Conservation (phyloP, 768 basidiomycete species). For the Kwoniella dejecticola region DNA sequence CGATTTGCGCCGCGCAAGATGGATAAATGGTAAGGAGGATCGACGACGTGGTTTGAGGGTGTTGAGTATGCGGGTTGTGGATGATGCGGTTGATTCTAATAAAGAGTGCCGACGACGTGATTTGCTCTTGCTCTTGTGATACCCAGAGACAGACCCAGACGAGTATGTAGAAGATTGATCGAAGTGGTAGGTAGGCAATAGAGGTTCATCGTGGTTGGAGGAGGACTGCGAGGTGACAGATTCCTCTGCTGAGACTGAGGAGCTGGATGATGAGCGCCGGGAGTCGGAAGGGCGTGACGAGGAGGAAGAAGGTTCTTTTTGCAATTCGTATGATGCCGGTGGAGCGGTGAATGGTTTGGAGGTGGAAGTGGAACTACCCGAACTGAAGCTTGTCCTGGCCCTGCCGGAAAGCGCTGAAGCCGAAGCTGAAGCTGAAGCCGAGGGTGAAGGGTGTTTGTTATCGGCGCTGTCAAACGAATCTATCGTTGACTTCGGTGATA, state of each 20-base stretch:
- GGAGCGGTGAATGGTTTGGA: not conserved
- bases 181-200: not conserved
- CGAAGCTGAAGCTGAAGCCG: too few relatives aligned
- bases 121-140: too few relatives aligned
- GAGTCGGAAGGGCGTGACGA: not conserved
- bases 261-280: not conserved
- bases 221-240: not conserved
- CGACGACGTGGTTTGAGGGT: conserved; percentile 8
- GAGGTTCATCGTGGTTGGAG: not conserved
- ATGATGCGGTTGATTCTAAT: too few relatives aligned
- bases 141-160: too few relatives aligned
- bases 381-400: too few relatives aligned
- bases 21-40: conserved; percentile 12
- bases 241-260: not conserved
- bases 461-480: too few relatives aligned
- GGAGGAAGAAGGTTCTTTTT: not conserved
- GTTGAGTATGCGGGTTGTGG: not conserved
- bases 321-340: not conserved
- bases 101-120: too few relatives aligned
- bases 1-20: conserved; percentile 17
- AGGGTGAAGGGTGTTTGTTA: too few relatives aligned
- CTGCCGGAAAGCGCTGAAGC: too few relatives aligned
- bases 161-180: not conserved
- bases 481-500: too few relatives aligned
- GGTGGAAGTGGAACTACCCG: too few relatives aligned